A percentile compares a stretch with the other conserved stretches of the same genome.
Evolutionary conservation across 2,329 filamentous ascomycete species (phyloP).

Genomic region (Colletotrichum sp.): DNA sequence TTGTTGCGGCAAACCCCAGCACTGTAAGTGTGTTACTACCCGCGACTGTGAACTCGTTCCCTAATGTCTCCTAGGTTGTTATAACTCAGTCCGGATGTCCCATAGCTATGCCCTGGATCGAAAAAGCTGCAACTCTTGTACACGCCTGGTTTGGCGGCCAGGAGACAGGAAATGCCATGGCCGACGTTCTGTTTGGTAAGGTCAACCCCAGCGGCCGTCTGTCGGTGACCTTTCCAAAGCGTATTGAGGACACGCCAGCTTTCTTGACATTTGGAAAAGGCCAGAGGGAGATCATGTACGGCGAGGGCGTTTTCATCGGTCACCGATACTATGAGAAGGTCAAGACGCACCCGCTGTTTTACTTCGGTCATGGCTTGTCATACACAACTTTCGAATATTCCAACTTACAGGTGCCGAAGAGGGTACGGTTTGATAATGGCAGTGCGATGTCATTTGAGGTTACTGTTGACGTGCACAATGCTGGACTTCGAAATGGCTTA

Average conservation of each 20-base stretch:
- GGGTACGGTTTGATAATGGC: background rate
- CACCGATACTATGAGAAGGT: slow-evolving; percentile 70
- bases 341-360: slow-evolving; percentile 57
- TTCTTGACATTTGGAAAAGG: slow-evolving; percentile 73
- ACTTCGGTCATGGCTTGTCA: slow-evolving; percentile 71
- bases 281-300: slow-evolving; percentile 67
- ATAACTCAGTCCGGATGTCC: slow-evolving; percentile 62
- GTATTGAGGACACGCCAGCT: slow-evolving; percentile 67
- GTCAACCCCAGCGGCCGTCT: slow-evolving; percentile 64
- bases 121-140: slow-evolving; percentile 42
- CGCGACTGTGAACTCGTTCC: no score
- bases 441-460: background rate
- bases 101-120: slow-evolving; percentile 51
- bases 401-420: slow-evolving; percentile 30
- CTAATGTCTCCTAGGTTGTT: no score
- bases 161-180: slow-evolving; percentile 25
- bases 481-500: background rate
- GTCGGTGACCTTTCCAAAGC: slow-evolving; percentile 70
- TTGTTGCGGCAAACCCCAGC: slow-evolving; percentile 60
- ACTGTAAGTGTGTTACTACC: slow-evolving; percentile 37
- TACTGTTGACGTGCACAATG: background rate
- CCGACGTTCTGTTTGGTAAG: slow-evolving; percentile 28
- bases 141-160: slow-evolving; percentile 33
- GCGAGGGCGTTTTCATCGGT: slow-evolving; percentile 75
- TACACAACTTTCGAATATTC: slow-evolving; percentile 65